Evolutionary conservation across 2,329 filamentous ascomycete genomes (phyloP).

Genomic region (Bisporella sp.): DNA sequence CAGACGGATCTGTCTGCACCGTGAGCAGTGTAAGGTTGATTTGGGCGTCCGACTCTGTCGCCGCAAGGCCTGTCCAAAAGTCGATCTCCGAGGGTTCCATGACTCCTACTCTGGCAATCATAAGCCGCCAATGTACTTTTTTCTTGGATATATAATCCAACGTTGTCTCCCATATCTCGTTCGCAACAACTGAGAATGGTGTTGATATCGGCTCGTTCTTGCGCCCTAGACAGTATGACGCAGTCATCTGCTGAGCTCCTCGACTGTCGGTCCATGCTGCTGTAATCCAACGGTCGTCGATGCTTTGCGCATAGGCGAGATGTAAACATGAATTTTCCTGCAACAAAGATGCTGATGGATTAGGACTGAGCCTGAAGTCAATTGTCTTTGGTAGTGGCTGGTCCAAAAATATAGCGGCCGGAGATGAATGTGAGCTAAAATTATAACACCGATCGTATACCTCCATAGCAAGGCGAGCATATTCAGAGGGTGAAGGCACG

Average conservation of each 20-base stretch:
- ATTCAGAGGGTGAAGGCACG: conserved; percentile 52
- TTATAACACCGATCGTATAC: conserved; percentile 69
- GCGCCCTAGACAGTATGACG: conserved; percentile 64
- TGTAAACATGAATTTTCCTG: conserved; percentile 77
- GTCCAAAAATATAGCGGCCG: conserved; percentile 68
- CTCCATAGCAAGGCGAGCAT: conserved; percentile 61
- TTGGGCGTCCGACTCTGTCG: conserved; percentile 41
- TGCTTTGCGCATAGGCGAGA: conserved; percentile 68
- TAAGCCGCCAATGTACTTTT: conserved; percentile 70
- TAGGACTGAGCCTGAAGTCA: conserved; percentile 64
- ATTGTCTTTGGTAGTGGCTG: conserved; percentile 62
- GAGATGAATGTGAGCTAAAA: conserved; percentile 49
- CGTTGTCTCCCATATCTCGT: conserved; percentile 74
- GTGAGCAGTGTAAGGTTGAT: conserved; percentile 54
- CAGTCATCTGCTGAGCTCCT: conserved; percentile 65
- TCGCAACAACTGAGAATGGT: conserved; percentile 55
- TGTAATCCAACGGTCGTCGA: conserved; percentile 71
- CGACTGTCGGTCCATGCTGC: conserved; percentile 76
- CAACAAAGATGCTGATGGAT: conserved; percentile 65
- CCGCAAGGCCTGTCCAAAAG: conserved; percentile 47
- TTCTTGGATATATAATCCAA: conserved; percentile 63
- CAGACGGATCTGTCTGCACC: conserved; percentile 56
- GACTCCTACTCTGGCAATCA: conserved; percentile 63
- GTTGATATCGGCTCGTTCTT: conserved; percentile 45
- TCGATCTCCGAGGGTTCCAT: conserved; percentile 62